phyloP scores from a whole-genome alignment of 441 rosid genomes.

The Metrosideros polymorpha region DNA sequence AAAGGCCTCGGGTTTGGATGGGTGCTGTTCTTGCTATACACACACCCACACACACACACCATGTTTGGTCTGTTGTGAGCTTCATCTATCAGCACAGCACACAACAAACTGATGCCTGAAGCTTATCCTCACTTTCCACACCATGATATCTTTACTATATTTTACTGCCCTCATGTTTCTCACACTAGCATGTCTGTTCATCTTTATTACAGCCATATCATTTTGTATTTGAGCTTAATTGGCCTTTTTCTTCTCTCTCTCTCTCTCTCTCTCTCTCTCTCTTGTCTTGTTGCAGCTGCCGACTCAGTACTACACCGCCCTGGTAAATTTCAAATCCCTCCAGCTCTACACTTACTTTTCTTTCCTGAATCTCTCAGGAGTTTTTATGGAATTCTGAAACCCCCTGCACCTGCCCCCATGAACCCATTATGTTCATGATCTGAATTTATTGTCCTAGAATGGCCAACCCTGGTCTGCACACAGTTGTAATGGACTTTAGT shows the following conservation, averaged over 20 bases:
- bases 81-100: not conserved
- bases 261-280: not conserved
- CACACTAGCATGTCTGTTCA: not conserved
- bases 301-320: constrained; percentile 83
- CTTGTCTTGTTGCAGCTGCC: constrained; percentile 53
- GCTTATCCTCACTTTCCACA: not conserved
- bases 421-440: not conserved
- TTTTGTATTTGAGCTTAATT: not conserved
- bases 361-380: not conserved
- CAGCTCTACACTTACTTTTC: not conserved
- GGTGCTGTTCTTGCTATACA: not conserved
- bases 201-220: not conserved
- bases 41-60: not conserved
- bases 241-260: not conserved
- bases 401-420: not conserved
- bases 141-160: not conserved
- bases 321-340: constrained; percentile 29
- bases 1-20: not conserved
- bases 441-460: not conserved
- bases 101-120: not conserved
- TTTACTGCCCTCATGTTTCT: not conserved
- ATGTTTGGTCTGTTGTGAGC: not conserved
- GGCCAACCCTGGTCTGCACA: not conserved
- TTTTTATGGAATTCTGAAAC: not conserved
- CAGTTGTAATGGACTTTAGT: not conserved